These are phyloP conservation scores for Sporobolomyces pararoseus DNA, from an alignment of 768 basidiomycete genomes.

Conservation along the genomic window DNA sequence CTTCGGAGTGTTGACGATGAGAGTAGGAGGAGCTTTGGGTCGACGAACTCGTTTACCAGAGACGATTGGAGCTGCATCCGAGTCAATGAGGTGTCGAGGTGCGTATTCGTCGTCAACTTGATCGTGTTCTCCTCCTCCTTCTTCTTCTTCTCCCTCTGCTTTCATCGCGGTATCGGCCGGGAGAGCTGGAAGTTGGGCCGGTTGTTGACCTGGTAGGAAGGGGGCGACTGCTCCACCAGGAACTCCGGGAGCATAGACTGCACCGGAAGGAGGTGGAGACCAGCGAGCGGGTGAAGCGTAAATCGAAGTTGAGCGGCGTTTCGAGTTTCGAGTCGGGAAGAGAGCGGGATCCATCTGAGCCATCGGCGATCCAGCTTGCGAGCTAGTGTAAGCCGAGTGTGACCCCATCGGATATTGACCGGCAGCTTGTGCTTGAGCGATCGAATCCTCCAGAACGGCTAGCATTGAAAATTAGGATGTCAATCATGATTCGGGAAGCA, in stretches of 20 bases:
- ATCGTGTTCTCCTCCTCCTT: not conserved
- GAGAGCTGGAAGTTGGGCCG: not conserved
- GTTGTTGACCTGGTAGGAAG: not conserved
- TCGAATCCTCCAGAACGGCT: slow-evolving; percentile 6
- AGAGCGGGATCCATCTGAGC: not conserved
- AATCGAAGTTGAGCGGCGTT: slow-evolving; percentile 10
- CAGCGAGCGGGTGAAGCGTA: slow-evolving; percentile 5
- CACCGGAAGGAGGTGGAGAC: not conserved
- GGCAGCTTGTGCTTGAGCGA: slow-evolving; percentile 1
- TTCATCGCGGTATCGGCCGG: not conserved
- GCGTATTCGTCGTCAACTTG: not conserved
- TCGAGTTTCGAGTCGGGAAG: slow-evolving; percentile 1
- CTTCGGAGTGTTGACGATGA: slow-evolving; percentile 16
- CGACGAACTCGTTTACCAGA: slow-evolving; percentile 20
- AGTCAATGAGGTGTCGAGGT: not conserved
- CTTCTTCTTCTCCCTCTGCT: not conserved
- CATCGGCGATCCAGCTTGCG: not conserved
- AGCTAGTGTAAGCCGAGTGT: not conserved
- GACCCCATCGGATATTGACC: not conserved
- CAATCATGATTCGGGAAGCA: not conserved
- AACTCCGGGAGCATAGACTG: not conserved
- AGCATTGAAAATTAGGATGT: not conserved
- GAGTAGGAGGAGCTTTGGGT: slow-evolving; percentile 9
- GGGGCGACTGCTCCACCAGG: not conserved
- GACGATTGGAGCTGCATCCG: not conserved